Base-by-base conservation (phyloP, 2,329 filamentous ascomycete species). In the Hymenoscyphus albidus region DNA sequence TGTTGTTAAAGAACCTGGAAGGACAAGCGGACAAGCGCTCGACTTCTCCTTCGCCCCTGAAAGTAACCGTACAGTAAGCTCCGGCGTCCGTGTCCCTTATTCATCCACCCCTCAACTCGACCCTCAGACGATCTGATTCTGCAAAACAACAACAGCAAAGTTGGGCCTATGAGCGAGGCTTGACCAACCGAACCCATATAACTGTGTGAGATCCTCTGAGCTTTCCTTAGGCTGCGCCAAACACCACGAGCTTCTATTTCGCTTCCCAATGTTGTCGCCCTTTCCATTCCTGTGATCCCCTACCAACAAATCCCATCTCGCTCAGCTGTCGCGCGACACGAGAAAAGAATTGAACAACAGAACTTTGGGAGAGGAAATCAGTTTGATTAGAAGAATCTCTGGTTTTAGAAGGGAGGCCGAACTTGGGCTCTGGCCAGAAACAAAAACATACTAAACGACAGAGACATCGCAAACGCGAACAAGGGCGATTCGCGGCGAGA, bases 311-410 rank as follows among this genome's bases (percentile, higher is more conserved):
- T n/a, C 48, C 4, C 48, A 27, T 27, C 22, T 54, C 48, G 3
- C 22, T 27, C 48, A 42, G 22, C 39, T 48, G 40, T 32, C 58
- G 58, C 58, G 58, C 58, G 16, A 60, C 18, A 22, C 14, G 38
- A 16, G 58, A 44, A 54, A 13, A 13, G 10, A 27, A 12, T 18
- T 12, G 22, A 54, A 54, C 9, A 54, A 12, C 48, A 54, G 18
- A 13, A 27, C n/a, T 27, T 54, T 27, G 18, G 9, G 18, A 27
- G n/a, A 9, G 12, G 48, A 54, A 54, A 12, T 22, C 2, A 13
- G 22, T 12, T 27, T 27, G 18, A 22, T 22, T 54, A 54, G 18
- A 12, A 14, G 18, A 22, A 22, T 27, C 7, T 16, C 18, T 54
- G 48, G 10, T 5, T 4, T 5, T 9, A 27, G 5, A 54, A 9